Base-by-base conservation (phyloP, 2,329 filamentous ascomycete species). In the Alternaria viburni region DNA sequence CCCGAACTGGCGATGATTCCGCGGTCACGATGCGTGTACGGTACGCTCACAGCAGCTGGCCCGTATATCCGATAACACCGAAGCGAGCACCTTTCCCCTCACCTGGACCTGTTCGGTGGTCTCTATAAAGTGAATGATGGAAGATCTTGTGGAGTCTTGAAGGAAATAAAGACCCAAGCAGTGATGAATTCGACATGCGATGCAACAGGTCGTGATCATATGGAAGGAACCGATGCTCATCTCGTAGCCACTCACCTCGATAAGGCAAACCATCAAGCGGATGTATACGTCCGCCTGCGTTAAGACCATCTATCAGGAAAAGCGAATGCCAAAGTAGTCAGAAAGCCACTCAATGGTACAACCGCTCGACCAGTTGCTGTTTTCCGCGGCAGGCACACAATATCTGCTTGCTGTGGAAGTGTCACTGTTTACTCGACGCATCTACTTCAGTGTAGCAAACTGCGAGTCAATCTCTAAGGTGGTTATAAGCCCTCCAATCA, bases 291-390 rank as follows among this genome's bases (percentile, higher is more conserved):
- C 36, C 15, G n/a, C 36, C 36, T 41, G 8, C 9, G 36, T 11
- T n/a, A 9, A 17, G 1, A 41, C 36, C 1, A 6, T 41, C 1
- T 17, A 17, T 17, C 3, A 3, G 36, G 5, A 17, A 17, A 17
- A 0, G 8, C n/a, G 2, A 11, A 6, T 41, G 15, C 5, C n/a
- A 41, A 17, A 3, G n/a, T 11, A 1, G 2, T 17, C 36, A 41
- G 15, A 6, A 41, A 41, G 1, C 5, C 36, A 41, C 36, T 11
- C n/a, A 17, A 41, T 17, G 15, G 15, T n/a, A 15, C 32, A 15
- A 5, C 32, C 32, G 32, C 32, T n/a, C 2, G n/a, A 41, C 5
- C 2, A 5, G n/a, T 17, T 17, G 36, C 36, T 41, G 36, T 10
- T 17, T 41, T 41, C 9, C 5, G n/a, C 36, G 5, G n/a, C 36